Base-by-base conservation (phyloP, 352 stramenopile genomes). In the Pilasporangium apinafurcum region DNA sequence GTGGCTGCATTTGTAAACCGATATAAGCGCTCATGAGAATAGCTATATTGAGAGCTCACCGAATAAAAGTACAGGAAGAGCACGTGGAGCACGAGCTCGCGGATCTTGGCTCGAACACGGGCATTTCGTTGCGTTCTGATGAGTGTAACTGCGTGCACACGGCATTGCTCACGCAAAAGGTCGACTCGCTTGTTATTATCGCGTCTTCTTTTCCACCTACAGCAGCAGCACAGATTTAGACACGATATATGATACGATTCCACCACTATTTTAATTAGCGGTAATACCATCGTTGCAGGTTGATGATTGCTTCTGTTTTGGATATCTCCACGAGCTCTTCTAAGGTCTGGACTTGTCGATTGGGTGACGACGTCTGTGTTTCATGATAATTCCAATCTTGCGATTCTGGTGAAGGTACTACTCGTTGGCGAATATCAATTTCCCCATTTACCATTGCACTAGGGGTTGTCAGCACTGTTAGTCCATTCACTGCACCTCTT, bases 11-110 rank as follows among this genome's bases (percentile, higher is more conserved):
- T 50, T 9, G 49, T 59, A 12, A 79, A 65, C 16, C 53, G 65
- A 31, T 58, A 72, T 8, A 77, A 45, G 2, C 53, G 62, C 49
- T 74, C 64, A 16, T 62, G 40, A 0, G 42, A 31, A 32, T 62
- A 69, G 12, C 56, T 53, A 20, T 53, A 27, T 20, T 69, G 52
- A 25, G 49, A 53, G 31, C 53, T 73, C 24, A 53, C 45, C 0
- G 59, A 63, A 41, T 78, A 76, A 10, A 70, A 42, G 37, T 56
- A 56, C 5, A 83, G 50, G 38, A 76, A 83, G 34, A 72, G 25
- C 12, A 64, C 27, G 14, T 83, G 65, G n/a, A 80, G 32, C 39
- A 59, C 31, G 38, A 83, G 64, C 14, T 73, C 66, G 27, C 56
- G 67, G 30, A 83, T 56, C 39, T 78, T 78, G 40, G 52, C 48